Conservation (phyloP, 2,329 filamentous ascomycete species). For the Corniculantispora saksenae region DNA sequence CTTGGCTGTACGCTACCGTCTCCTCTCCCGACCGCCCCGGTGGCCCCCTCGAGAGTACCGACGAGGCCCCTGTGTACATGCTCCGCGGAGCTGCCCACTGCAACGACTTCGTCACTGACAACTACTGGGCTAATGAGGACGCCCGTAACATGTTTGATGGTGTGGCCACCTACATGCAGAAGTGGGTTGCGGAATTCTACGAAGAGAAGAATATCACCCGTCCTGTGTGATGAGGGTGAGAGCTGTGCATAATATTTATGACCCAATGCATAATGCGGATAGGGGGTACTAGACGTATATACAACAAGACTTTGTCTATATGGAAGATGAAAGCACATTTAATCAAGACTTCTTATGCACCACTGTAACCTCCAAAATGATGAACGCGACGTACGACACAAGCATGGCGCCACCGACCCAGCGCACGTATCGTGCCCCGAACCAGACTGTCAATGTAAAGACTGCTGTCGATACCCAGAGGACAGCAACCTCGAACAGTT, state of each 20-base stretch:
- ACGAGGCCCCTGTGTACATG: slow-evolving; percentile 47
- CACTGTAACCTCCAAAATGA: slow-evolving; percentile 24
- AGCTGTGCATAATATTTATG: no score
- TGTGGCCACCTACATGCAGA: slow-evolving; percentile 58
- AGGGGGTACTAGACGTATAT: neutral
- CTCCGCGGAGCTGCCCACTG: slow-evolving; percentile 54
- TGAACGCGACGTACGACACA: slow-evolving; percentile 23
- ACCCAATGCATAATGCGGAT: no score
- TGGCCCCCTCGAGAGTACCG: slow-evolving; percentile 38
- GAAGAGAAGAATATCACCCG: slow-evolving; percentile 15
- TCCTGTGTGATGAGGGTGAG: no score
- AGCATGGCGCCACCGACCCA: slow-evolving; percentile 23
- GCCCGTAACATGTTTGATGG: slow-evolving; percentile 59
- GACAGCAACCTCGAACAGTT: slow-evolving; percentile 21
- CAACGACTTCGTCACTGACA: slow-evolving; percentile 65
- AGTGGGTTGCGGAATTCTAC: slow-evolving; percentile 62
- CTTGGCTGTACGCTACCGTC: slow-evolving; percentile 15
- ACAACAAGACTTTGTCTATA: neutral
- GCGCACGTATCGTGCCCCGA: slow-evolving; percentile 18
- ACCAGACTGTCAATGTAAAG: slow-evolving; percentile 25
- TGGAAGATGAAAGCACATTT: neutral
- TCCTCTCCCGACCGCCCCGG: neutral
- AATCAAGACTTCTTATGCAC: neutral
- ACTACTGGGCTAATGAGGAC: slow-evolving; percentile 53
- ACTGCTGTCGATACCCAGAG: slow-evolving; percentile 24